phyloP scores from a whole-genome alignment of 495 filamentous ascomycete species.

The Diplogelasinospora grovesii region DNA sequence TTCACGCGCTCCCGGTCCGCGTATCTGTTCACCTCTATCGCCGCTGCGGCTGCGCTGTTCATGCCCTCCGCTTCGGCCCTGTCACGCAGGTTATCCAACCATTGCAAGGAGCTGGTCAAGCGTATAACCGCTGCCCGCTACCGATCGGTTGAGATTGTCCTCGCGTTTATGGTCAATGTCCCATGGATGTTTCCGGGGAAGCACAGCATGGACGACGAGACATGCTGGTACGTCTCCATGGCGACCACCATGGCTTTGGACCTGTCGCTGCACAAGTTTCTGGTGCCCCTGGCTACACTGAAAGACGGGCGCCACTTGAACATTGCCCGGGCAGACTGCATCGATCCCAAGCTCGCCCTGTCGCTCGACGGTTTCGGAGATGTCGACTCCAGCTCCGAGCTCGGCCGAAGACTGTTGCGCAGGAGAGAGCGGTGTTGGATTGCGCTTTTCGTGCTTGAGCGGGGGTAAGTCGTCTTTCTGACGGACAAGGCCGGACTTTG shows the following conservation, averaged over 20 bases:
- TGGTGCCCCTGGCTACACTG: conserved; percentile 48
- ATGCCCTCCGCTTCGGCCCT: conserved; percentile 54
- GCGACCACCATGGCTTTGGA: conserved; percentile 63
- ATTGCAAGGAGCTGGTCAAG: conserved; percentile 57
- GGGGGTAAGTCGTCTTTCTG: conserved; percentile 45
- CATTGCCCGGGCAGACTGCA: conserved; percentile 56
- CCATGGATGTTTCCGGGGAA: conserved; percentile 69
- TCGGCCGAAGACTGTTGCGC: conserved; percentile 53
- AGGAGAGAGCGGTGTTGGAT: conserved; percentile 64
- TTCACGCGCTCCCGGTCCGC: conserved; percentile 62
- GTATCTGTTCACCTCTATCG: conserved; percentile 65
- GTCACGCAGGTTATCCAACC: conserved; percentile 54
- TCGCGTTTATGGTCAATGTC: conserved; percentile 72
- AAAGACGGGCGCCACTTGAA: conserved; percentile 40
- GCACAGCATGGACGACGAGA: conserved; percentile 63
- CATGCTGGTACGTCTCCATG: conserved; percentile 62
- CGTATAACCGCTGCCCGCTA: conserved; percentile 51
- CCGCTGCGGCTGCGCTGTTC: conserved; percentile 58
- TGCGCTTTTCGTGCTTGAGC: conserved; percentile 64
- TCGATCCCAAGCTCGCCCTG: conserved; percentile 56
- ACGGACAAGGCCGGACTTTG: no score
- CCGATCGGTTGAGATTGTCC: conserved; percentile 63
- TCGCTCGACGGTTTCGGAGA: conserved; percentile 61
- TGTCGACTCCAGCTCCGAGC: conserved; percentile 52
- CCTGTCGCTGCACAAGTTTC: conserved; percentile 61